A percentile compares a stretch with the other conserved stretches of the same genome.
phyloP scores from a whole-genome alignment of 2,329 filamentous ascomycete species.

The Seiridium unicorne region DNA sequence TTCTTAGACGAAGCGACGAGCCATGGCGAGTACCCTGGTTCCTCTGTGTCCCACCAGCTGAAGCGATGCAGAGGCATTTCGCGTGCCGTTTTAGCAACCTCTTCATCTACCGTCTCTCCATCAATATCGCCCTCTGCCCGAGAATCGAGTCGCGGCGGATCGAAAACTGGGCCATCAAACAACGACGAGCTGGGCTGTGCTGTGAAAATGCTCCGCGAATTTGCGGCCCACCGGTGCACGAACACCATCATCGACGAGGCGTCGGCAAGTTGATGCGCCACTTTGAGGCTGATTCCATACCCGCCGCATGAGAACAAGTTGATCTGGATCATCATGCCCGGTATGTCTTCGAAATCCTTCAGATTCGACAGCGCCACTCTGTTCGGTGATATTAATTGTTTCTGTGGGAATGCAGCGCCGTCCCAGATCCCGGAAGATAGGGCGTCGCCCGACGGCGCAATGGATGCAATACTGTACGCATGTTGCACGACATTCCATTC shows the following conservation, averaged over 20 bases:
- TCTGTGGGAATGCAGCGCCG: slow-evolving; percentile 34
- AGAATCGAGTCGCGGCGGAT: slow-evolving; percentile 36
- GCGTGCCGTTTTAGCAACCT: slow-evolving; percentile 28
- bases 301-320: slow-evolving; percentile 38
- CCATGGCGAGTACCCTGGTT: slow-evolving; percentile 27
- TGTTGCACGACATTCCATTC: slow-evolving; percentile 33
- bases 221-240: slow-evolving; percentile 37
- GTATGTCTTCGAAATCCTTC: slow-evolving; percentile 23
- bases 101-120: slow-evolving; percentile 18
- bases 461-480: slow-evolving; percentile 20
- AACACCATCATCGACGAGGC: slow-evolving; percentile 41
- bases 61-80: slow-evolving; percentile 43
- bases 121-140: slow-evolving; percentile 22
- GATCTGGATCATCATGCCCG: slow-evolving; percentile 35
- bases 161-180: slow-evolving; percentile 30
- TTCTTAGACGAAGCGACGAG: slow-evolving; percentile 20
- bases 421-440: slow-evolving; percentile 17
- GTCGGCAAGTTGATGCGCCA: slow-evolving; percentile 44
- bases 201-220: slow-evolving; percentile 18
- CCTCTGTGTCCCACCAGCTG: slow-evolving; percentile 41
- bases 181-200: not conserved
- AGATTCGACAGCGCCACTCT: slow-evolving; percentile 32
- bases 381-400: slow-evolving; percentile 29
- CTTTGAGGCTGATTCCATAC: slow-evolving; percentile 36
- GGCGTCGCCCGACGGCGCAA: slow-evolving; percentile 26